Evolutionary conservation across 768 basidiomycete species (phyloP).

Genomic region (Agrocybe praecox): DNA sequence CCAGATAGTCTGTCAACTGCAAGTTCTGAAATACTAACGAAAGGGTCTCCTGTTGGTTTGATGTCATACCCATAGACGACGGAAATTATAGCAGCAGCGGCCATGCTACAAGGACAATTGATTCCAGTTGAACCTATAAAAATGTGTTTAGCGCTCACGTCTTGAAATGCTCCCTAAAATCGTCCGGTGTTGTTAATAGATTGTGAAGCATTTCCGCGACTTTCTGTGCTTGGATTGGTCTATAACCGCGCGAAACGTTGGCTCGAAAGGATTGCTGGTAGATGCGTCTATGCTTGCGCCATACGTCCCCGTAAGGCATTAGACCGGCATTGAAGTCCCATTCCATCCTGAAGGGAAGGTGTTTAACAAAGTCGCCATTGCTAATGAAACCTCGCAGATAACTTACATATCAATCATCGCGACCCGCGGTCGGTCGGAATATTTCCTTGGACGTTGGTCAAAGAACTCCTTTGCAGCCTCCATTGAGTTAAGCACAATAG

Average conservation of each 20-base stretch:
- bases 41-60: constrained; percentile 21
- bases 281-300: constrained; percentile 8
- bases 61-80: constrained; percentile 36
- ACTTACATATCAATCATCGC: constrained; percentile 8
- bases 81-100: constrained; percentile 34
- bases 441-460: constrained; percentile 5
- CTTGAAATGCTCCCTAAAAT: constrained; percentile 14
- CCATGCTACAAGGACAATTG: constrained; percentile 23
- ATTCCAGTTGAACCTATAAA: background rate
- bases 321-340: constrained; percentile 9
- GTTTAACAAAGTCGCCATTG: background rate
- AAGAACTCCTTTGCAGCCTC: constrained; percentile 8
- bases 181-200: constrained; percentile 20
- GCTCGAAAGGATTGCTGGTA: constrained; percentile 6
- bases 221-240: constrained; percentile 8
- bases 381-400: background rate
- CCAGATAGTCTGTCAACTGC: constrained; percentile 16
- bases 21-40: constrained; percentile 20
- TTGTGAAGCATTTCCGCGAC: constrained; percentile 29
- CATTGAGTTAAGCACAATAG: constrained; percentile 6
- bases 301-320: constrained; percentile 5
- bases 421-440: constrained; percentile 7
- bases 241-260: background rate
- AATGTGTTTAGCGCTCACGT: constrained; percentile 4
- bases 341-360: constrained; percentile 5